Percentiles rank a stretch among this genome's conserved stretches.
Evolutionary conservation across 2,329 filamentous ascomycete genomes (phyloP).

Genomic region (Sclerotinia nivalis): DNA sequence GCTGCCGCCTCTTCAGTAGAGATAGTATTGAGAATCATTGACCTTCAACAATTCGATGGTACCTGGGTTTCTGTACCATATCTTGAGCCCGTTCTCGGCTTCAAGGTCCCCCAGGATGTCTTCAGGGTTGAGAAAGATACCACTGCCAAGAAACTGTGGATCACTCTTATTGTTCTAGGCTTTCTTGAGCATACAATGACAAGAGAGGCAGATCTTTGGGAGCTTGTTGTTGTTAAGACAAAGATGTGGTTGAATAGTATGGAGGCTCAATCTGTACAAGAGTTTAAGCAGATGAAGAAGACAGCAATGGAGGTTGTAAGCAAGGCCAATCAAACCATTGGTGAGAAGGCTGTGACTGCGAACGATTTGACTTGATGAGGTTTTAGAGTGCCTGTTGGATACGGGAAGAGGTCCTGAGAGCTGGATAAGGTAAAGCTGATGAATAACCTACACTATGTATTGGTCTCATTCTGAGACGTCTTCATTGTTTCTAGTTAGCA

Average conservation of each 20-base stretch:
- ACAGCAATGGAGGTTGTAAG: slow-evolving; percentile 21
- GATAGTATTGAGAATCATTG: slow-evolving; percentile 46
- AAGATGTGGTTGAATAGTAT: slow-evolving; percentile 48
- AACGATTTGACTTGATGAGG: neutral
- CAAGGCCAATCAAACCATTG: neutral
- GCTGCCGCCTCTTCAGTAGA: neutral
- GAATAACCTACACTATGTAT: neutral
- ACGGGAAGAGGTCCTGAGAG: too few species aligned
- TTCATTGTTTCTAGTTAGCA: neutral
- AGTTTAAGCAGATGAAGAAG: slow-evolving; percentile 22
- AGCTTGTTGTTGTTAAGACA: slow-evolving; percentile 63
- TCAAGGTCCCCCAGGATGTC: slow-evolving; percentile 21
- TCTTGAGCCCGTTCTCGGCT: slow-evolving; percentile 26
- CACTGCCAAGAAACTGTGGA: neutral
- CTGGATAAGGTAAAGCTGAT: neutral
- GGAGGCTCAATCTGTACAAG: slow-evolving; percentile 17
- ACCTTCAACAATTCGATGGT: slow-evolving; percentile 57
- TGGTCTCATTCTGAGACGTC: neutral
- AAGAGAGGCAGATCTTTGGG: slow-evolving; percentile 58
- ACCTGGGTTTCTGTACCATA: slow-evolving; percentile 45
- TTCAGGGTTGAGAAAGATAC: slow-evolving; percentile 23
- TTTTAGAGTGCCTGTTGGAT: neutral
- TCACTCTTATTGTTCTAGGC: slow-evolving; percentile 45
- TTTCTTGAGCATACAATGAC: slow-evolving; percentile 51
- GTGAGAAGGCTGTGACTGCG: neutral